Percentiles rank a stretch among this genome's conserved stretches.
phyloP scores from a whole-genome alignment of 2,329 filamentous ascomycete species.

The Cladosporium austrohemisphaericum region DNA sequence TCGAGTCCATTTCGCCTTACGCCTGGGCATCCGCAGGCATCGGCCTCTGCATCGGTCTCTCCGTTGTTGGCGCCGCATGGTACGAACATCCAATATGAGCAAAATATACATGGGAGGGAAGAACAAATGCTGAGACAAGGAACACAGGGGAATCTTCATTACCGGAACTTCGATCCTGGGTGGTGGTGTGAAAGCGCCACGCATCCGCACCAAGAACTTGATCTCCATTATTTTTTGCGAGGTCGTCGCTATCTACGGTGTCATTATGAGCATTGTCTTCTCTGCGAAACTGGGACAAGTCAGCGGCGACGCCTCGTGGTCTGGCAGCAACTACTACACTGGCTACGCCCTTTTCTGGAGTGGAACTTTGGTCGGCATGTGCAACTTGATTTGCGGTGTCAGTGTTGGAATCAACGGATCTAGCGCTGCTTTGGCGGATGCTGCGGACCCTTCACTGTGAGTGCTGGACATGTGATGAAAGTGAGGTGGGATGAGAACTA shows the following conservation, averaged over 20 bases:
- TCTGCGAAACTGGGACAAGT: constrained; percentile 77
- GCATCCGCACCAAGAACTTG: constrained; percentile 98
- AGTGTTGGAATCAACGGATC: constrained; percentile 98
- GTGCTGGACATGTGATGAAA: constrained; percentile 35
- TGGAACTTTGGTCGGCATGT: constrained; percentile 88
- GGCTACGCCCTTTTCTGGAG: constrained; percentile 96
- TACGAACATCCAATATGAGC: constrained; percentile 43
- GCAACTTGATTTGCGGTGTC: constrained; percentile 93
- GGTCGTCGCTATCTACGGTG: constrained; percentile 98
- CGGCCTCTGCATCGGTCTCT: constrained; percentile 89
- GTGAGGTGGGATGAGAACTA: constrained; percentile 6
- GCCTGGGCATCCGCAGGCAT: constrained; percentile 91
- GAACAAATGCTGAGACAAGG: constrained; percentile 20
- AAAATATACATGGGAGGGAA: neutral
- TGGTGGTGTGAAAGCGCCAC: constrained; percentile 90
- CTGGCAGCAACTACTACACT: constrained; percentile 81
- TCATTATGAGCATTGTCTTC: constrained; percentile 99
- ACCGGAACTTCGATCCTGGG: constrained; percentile 97
- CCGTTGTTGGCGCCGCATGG: constrained; percentile 96
- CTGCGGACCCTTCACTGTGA: constrained; percentile 83
- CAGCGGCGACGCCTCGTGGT: constrained; percentile 62
- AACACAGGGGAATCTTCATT: constrained; percentile 90
- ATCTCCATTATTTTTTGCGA: constrained; percentile 99
- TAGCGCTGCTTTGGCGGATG: constrained; percentile 92
- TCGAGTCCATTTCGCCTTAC: constrained; percentile 90